These are phyloP conservation scores for Lipomyces starkeyi DNA, from an alignment of 805 yeast species.

Conservation along the genomic window DNA sequence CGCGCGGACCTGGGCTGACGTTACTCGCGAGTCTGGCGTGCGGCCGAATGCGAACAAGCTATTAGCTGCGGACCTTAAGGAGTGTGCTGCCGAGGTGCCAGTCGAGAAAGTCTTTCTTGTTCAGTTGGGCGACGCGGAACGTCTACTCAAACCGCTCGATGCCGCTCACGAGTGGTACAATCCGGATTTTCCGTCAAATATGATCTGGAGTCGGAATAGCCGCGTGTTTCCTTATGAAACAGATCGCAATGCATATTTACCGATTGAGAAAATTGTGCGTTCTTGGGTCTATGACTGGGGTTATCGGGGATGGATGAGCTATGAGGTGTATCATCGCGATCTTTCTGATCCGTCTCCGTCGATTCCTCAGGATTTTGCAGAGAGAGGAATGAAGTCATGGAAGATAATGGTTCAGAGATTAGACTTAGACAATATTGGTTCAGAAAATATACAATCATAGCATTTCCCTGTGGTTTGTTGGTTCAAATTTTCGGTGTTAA, in stretches of 20 bases:
- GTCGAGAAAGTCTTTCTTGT: conserved; percentile 41
- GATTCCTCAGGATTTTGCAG: conserved; percentile 9
- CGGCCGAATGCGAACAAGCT: conserved; percentile 24
- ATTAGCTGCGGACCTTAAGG: conserved; percentile 21
- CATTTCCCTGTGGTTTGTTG: not conserved
- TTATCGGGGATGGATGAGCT: conserved; percentile 17
- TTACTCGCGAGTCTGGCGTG: conserved; percentile 16
- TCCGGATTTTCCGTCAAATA: conserved; percentile 3
- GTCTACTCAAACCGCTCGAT: conserved; percentile 16
- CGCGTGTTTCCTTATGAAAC: conserved; percentile 21
- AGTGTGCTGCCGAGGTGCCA: conserved; percentile 26
- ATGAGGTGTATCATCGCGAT: conserved; percentile 10
- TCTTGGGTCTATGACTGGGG: conserved; percentile 18
- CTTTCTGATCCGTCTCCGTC: conserved; percentile 2
- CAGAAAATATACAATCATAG: not conserved
- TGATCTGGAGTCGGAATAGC: conserved; percentile 24
- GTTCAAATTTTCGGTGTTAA: not conserved
- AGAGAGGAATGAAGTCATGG: conserved; percentile 18
- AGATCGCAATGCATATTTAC: conserved; percentile 15
- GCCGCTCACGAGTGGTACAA: conserved; percentile 10
- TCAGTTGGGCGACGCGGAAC: conserved; percentile 43
- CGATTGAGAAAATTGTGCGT: conserved; percentile 9
- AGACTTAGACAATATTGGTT: not conserved
- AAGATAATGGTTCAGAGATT: conserved; percentile 9
- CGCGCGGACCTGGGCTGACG: conserved; percentile 36